Evolutionary conservation across 306 rosid genomes (phyloP).

Genomic region (Phaseolus lunatus): DNA sequence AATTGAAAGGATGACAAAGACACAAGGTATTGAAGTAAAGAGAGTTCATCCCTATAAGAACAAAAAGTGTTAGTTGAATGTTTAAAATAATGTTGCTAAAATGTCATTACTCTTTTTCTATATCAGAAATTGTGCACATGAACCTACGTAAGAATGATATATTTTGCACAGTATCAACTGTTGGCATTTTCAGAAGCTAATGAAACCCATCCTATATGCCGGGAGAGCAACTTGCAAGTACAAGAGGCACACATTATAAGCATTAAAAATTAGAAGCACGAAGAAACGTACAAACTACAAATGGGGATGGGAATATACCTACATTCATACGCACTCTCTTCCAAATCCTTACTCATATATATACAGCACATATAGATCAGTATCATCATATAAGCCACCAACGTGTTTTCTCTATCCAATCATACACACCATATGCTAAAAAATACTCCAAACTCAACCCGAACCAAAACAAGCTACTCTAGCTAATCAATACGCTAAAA

Average conservation of each 20-base stretch:
- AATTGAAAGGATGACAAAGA: too few relatives aligned
- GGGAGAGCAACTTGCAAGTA: constrained; percentile 52
- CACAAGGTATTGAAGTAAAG: too few relatives aligned
- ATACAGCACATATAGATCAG: constrained; percentile 39
- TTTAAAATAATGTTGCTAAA: not conserved
- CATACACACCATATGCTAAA: constrained; percentile 15
- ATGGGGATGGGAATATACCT: constrained; percentile 50
- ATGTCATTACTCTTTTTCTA: not conserved
- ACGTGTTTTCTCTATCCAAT: constrained; percentile 38
- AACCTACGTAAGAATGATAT: not conserved
- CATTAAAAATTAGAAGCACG: constrained; percentile 31
- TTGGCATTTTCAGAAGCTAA: constrained; percentile 33
- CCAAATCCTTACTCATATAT: constrained; percentile 50
- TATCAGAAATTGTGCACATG: not conserved
- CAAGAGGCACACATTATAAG: constrained; percentile 43
- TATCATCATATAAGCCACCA: constrained; percentile 25
- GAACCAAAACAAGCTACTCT: not conserved
- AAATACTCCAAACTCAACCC: constrained; percentile 19
- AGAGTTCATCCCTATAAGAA: too few relatives aligned
- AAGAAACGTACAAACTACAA: constrained; percentile 48
- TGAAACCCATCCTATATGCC: constrained; percentile 33
- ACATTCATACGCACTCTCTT: constrained; percentile 32
- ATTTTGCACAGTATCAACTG: constrained; percentile 13
- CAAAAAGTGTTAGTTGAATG: too few relatives aligned
- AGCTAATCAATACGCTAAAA: constrained; percentile 29